These are phyloP conservation scores for Leishmania gerbilli DNA, from an alignment of 208 protist species.

Conservation along the genomic window DNA sequence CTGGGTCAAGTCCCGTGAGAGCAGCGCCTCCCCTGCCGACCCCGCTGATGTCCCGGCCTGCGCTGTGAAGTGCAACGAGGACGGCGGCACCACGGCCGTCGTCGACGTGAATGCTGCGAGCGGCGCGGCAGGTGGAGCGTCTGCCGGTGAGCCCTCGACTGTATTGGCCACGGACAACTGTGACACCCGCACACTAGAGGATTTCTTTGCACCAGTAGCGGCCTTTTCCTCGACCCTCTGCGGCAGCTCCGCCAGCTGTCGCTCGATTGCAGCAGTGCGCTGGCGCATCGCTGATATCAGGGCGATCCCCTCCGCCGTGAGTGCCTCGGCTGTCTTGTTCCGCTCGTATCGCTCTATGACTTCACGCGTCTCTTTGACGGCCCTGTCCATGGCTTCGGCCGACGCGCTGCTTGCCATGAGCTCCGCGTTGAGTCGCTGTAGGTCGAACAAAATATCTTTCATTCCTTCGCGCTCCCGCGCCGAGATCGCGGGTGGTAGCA, in stretches of 20 bases:
- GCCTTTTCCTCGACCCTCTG: not conserved
- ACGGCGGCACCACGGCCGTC: too few relatives aligned
- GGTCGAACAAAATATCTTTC: conserved; percentile 47
- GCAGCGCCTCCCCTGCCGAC: not conserved
- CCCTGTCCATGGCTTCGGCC: conserved; percentile 74
- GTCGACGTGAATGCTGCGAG: not conserved
- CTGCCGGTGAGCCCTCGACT: not conserved
- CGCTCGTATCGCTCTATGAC: conserved; percentile 65
- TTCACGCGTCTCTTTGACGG: conserved; percentile 66
- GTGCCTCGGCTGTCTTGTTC: conserved; percentile 34
- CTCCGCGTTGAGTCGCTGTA: conserved; percentile 67
- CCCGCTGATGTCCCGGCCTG: not conserved
- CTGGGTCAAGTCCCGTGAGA: not conserved
- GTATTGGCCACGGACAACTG: not conserved
- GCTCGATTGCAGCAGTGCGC: conserved; percentile 63
- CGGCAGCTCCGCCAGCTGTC: conserved; percentile 46
- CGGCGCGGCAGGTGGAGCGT: not conserved
- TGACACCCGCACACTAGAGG: conserved; percentile 14
- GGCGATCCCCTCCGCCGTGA: conserved; percentile 52
- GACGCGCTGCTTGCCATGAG: conserved; percentile 64
- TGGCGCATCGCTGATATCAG: conserved; percentile 54
- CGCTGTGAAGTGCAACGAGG: not conserved
- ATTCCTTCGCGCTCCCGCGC: conserved; percentile 31
- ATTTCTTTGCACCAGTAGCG: not conserved
- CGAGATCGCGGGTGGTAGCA: not conserved